A percentile compares a stretch with the other conserved stretches of the same genome.
Evolutionary conservation across 1,284 basidiomycete genomes (phyloP).

Genomic region (Prillingera fragicola): DNA sequence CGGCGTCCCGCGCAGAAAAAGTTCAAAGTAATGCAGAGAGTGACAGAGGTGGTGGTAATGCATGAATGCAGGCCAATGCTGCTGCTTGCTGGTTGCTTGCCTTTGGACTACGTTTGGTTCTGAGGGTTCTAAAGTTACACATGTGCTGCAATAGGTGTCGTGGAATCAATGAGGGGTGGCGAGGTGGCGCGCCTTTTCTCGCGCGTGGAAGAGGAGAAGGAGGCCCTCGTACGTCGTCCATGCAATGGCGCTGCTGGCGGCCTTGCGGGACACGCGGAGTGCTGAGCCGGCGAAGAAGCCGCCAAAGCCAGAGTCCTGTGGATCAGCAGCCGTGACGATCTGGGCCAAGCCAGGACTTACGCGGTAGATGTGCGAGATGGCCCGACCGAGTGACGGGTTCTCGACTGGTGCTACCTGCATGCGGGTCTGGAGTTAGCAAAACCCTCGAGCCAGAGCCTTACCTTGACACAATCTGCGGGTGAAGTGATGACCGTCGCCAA

Average conservation of each 20-base stretch:
- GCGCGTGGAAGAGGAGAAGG: conserved; percentile 55
- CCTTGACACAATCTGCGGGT: conserved; percentile 87
- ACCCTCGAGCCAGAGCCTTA: conserved; percentile 33
- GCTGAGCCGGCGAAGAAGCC: conserved; percentile 84
- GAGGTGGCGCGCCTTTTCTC: conserved; percentile 4
- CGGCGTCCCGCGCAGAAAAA: too few species aligned
- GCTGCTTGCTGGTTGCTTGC: too few species aligned
- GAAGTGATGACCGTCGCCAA: conserved; percentile 77
- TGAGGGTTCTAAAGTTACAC: too few species aligned
- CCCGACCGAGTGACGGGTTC: conserved; percentile 62
- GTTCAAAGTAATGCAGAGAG: too few species aligned
- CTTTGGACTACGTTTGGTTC: too few species aligned
- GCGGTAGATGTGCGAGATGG: conserved; percentile 61
- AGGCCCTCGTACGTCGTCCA: conserved; percentile 89
- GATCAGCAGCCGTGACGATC: too few species aligned
- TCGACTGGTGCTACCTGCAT: conserved; percentile 75
- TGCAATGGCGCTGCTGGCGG: conserved; percentile 81
- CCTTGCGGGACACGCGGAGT: conserved; percentile 76
- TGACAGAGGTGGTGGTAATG: too few species aligned
- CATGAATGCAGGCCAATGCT: too few species aligned
- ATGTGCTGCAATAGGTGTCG: too few species aligned
- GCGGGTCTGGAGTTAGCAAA: conserved; percentile 59
- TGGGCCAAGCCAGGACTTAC: conserved; percentile 52
- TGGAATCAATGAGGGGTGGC: too few species aligned
- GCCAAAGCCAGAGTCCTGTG: conserved; percentile 66